Evolutionary conservation across 208 protist species (phyloP), one percentile per base, ranked within the genome.

Genomic region (Polymyxa betae): DNA sequence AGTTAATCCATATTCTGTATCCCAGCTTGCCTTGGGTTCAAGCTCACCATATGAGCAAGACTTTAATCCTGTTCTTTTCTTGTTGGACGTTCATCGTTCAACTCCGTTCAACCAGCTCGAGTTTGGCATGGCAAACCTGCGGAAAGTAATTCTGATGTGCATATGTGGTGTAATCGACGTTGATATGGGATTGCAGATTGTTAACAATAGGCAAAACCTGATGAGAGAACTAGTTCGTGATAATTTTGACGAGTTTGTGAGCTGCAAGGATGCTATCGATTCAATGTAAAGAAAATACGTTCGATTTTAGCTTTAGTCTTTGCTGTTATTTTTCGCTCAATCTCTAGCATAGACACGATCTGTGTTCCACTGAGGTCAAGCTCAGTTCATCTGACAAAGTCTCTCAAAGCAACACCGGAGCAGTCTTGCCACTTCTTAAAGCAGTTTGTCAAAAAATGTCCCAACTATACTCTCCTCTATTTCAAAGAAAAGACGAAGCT

Each of bases 401-500:
- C n/a, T 16, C 5, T 82, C 72, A 82, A 82, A 82, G 72, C 72
- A 82, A 82, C 72, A 82, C 72, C 35, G 72, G 72, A 16, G 72
- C 72, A 12, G 72, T 82, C 35, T 16, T 82, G 16, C 72, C 72
- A 35, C 5, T 43, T n/a, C 72, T 82, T 35, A 82, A 82, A 43
- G 72, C 72, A 20, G 40, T 82, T 35, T 43, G n/a, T 35, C 72
- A 82, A n/a, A 82, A 82, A 43, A 35, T 82, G 12, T 45, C n/a
- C 72, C 5, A 5, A 20, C 35, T 82, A 35, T 82, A 82, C 72
- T 5, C 72, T 20, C 72, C 72, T 16, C 40, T 82, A 20, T 82
- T 82, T 43, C 72, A 82, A 43, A 35, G 72, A 43, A 82, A 82
- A 82, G 72, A 82, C n/a, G 72, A 82, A 82, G 72, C 72, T n/a